phyloP scores from a whole-genome alignment of 1,284 basidiomycete genomes.

The Gomphus sp. region DNA sequence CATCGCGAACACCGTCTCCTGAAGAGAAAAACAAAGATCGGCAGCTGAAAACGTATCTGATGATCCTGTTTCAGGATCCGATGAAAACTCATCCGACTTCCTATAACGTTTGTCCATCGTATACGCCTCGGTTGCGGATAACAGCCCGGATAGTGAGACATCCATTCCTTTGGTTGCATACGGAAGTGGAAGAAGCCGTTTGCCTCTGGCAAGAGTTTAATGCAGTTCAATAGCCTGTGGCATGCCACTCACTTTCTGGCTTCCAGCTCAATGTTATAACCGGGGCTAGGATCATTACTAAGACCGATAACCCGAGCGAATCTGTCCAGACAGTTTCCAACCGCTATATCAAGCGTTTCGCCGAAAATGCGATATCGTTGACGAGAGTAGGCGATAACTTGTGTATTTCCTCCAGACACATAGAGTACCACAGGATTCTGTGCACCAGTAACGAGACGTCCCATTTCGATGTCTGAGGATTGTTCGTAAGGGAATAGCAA shows the following conservation, averaged over 20 bases:
- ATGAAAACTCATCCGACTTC: conserved; percentile 17
- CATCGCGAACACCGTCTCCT: conserved; percentile 98
- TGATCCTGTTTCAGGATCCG: conserved; percentile 14
- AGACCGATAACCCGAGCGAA: conserved; percentile 96
- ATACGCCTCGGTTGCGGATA: conserved; percentile 84
- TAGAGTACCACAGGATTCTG: conserved; percentile 96
- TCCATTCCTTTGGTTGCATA: conserved; percentile 99
- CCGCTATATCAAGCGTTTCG: conserved; percentile 97
- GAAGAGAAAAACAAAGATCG: conserved; percentile 94
- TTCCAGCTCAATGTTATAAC: conserved; percentile 97
- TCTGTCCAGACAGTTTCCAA: conserved; percentile 96
- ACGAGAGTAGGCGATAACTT: conserved; percentile 97
- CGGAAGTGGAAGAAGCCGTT: conserved; percentile 73
- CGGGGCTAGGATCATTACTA: conserved; percentile 93
- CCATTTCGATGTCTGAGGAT: conserved; percentile 93
- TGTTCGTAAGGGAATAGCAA: neutral
- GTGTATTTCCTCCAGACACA: conserved; percentile 98
- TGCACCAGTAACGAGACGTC: conserved; percentile 89
- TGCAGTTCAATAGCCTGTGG: neutral
- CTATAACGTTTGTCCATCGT: conserved; percentile 73
- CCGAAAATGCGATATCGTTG: conserved; percentile 98
- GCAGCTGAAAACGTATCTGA: conserved; percentile 80
- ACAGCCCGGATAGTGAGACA: conserved; percentile 87
- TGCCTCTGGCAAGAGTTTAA: conserved; percentile 42
- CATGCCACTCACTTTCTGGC: conserved; percentile 66